phyloP scores from a whole-genome alignment of 2,329 filamentous ascomycete genomes.

The Pestalotiopsis sp. region DNA sequence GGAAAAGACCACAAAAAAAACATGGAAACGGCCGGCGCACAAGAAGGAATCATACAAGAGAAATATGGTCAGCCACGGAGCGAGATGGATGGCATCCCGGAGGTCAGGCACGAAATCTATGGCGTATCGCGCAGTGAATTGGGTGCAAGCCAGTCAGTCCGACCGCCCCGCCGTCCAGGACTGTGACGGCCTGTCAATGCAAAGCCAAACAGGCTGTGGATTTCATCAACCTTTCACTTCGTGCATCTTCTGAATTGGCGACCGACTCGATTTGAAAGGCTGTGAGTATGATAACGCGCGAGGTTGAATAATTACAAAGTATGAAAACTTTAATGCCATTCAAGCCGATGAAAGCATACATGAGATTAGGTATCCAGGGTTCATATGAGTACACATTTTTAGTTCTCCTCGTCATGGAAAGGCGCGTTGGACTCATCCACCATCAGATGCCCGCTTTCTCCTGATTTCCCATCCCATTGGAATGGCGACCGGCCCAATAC shows the following conservation, averaged over 20 bases:
- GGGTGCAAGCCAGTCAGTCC: not conserved
- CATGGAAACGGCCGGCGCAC: not conserved
- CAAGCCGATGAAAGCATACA: too few relatives aligned
- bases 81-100: not conserved
- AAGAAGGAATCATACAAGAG: not conserved
- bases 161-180: not conserved
- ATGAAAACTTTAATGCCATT: too few relatives aligned
- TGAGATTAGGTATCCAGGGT: too few relatives aligned
- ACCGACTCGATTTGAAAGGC: too few relatives aligned
- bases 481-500: not conserved
- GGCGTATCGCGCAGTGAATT: not conserved
- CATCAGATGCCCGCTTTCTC: not conserved
- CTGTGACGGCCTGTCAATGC: too few relatives aligned
- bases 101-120: not conserved
- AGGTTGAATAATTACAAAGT: too few relatives aligned
- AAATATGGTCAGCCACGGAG: not conserved
- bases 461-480: not conserved
- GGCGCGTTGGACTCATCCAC: not conserved
- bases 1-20: not conserved
- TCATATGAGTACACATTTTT: not conserved
- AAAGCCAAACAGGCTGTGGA: too few relatives aligned
- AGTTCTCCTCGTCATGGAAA: not conserved
- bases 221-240: too few relatives aligned
- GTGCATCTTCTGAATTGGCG: too few relatives aligned
- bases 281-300: too few relatives aligned